Evolutionary conservation across 2,329 filamentous ascomycete genomes (phyloP).

Genomic region (Aspergillus alliaceus): DNA sequence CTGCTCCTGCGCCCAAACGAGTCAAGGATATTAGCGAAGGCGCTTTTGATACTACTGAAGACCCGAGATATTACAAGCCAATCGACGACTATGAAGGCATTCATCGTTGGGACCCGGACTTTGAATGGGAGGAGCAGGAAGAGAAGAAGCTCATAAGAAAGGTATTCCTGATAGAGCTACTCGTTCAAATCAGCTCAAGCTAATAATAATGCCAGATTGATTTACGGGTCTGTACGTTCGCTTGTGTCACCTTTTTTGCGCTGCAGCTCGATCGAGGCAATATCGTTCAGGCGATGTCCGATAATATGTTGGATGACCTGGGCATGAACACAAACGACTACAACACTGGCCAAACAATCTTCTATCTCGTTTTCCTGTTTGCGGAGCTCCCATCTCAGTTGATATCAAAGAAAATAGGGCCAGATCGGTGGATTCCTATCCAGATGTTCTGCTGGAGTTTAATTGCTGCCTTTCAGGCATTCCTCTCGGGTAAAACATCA

Average conservation of each 20-base stretch:
- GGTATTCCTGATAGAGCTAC: constrained; percentile 19
- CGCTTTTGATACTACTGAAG: constrained; percentile 38
- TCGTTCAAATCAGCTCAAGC: not conserved
- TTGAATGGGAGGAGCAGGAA: constrained; percentile 47
- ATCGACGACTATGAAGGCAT: constrained; percentile 48
- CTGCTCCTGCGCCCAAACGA: not conserved
- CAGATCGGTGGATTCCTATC: constrained; percentile 61
- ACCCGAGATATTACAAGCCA: constrained; percentile 39
- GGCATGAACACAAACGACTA: constrained; percentile 52
- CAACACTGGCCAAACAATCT: constrained; percentile 45
- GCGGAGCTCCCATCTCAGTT: constrained; percentile 64
- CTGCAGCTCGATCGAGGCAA: constrained; percentile 66
- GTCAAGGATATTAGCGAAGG: constrained; percentile 18
- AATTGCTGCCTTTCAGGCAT: constrained; percentile 53
- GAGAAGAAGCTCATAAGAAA: constrained; percentile 42
- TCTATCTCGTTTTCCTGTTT: constrained; percentile 36
- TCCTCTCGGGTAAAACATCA: constrained; percentile 45
- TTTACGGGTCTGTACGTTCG: constrained; percentile 42
- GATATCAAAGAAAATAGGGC: constrained; percentile 58
- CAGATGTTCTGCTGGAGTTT: constrained; percentile 60
- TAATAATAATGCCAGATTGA: constrained; percentile 38
- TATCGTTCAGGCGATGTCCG: constrained; percentile 60
- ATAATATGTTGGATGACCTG: constrained; percentile 56
- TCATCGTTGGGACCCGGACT: constrained; percentile 50
- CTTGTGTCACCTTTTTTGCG: constrained; percentile 63